Percentiles rank a stretch among this genome's conserved stretches.
Conservation (phyloP, 2,329 filamentous ascomycete genomes). For the Aspergillus cejpii region DNA sequence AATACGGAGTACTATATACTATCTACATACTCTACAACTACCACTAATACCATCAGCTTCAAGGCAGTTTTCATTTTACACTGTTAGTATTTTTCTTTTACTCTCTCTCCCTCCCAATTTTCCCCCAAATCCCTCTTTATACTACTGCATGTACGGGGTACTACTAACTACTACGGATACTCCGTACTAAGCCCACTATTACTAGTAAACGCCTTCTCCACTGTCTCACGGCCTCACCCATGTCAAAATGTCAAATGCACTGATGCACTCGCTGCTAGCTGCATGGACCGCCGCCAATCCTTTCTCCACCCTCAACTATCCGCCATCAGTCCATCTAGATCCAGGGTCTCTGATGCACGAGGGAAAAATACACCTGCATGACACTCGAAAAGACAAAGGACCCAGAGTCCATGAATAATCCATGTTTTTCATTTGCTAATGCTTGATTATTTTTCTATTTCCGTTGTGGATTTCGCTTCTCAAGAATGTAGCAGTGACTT, state of each 20-base stretch:
- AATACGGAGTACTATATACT: no score
- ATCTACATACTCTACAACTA: no score
- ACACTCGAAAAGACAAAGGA: conserved; percentile 37
- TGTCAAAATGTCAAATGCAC: conserved; percentile 26
- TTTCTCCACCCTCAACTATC: conserved; percentile 25
- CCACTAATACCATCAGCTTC: no score
- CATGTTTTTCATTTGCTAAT: conserved; percentile 9
- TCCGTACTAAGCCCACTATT: conserved; percentile 9
- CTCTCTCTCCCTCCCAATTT: no score
- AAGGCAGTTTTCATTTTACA: no score
- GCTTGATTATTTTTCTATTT: conserved; percentile 9
- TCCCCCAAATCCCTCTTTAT: no score
- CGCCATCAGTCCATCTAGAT: conserved; percentile 35
- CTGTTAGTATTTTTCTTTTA: no score
- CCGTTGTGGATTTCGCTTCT: conserved; percentile 13
- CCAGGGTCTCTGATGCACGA: conserved; percentile 40
- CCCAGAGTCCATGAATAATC: conserved; percentile 20
- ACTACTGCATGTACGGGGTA: no score
- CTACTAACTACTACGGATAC: background rate
- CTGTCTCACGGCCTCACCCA: conserved; percentile 17
- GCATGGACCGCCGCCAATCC: conserved; percentile 34
- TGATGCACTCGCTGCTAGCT: conserved; percentile 12
- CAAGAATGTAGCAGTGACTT: conserved; percentile 9
- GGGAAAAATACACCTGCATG: conserved; percentile 39
- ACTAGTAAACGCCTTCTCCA: conserved; percentile 15